Evolutionary conservation across 2,329 filamentous ascomycete species (phyloP), one percentile per base, ranked within the genome.

Genomic region (Aspergillus neoniger): DNA sequence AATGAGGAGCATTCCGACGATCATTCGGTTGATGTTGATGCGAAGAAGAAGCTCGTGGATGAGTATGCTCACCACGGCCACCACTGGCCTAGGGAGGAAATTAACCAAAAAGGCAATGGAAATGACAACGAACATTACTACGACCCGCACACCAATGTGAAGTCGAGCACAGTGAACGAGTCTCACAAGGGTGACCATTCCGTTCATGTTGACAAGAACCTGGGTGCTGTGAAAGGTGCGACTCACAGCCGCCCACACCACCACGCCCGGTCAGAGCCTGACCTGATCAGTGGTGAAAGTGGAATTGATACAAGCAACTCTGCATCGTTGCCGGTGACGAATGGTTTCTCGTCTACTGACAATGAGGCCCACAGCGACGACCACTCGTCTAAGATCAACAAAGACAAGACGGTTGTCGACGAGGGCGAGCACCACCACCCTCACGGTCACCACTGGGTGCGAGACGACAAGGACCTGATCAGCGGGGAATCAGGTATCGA

Each of bases 341-440:
- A 56, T 12, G 12, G 15, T 4, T 48, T 41, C n/a, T 36, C 17
- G 12, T 36, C 41, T 2, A 15, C 19, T 2, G 47, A 36, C 2
- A 41, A 54, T 10, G 39, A 56, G 7, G 23, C 30, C 1, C n/a
- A 38, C 36, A 41, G 41, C 1, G 52, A 59, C 25, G 64, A 69
- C 55, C 68, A 70, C 63, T 65, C 66, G 2, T 32, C 67, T 41
- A 56, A 64, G 6, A 12, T 69, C 32, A 65, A 69, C 49, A 69
- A 44, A 14, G 44, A 49, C 21, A 49, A 49, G 23, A 49, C 44
- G 23, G 15, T 49, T 17, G 30, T 39, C 3, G 49, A 17, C 10
- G 14, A 25, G 14, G 4, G 39, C 21, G 14, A 50, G 10, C 19
- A 12, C 10, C 47, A 17, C 14, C 9, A 15, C 12, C 23, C 15